Percentiles rank a stretch among this genome's conserved stretches.
phyloP scores from a whole-genome alignment of 2,329 filamentous ascomycete genomes.

The Remersonia thermophila region DNA sequence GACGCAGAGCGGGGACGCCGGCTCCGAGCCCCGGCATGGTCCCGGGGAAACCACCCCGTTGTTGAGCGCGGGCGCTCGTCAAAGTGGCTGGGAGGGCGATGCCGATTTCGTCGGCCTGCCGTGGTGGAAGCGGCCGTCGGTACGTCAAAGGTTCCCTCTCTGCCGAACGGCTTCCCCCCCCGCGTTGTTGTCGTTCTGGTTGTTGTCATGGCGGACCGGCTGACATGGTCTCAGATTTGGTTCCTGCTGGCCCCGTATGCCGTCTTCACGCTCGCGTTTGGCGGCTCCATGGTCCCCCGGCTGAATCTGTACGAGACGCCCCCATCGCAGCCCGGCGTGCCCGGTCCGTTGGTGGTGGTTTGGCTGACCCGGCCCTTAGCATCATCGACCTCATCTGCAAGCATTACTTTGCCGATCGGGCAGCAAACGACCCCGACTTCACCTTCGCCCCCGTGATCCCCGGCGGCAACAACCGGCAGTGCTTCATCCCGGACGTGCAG shows the following conservation, averaged over 20 bases:
- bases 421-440: slow-evolving; percentile 44
- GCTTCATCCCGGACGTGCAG: slow-evolving; percentile 67
- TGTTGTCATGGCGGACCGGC: not conserved
- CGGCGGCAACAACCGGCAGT: slow-evolving; percentile 64
- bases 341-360: not conserved
- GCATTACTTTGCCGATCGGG: slow-evolving; percentile 63
- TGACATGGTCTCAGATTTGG: slow-evolving; percentile 43
- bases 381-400: slow-evolving; percentile 75
- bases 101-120: slow-evolving; percentile 49
- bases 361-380: slow-evolving; percentile 22
- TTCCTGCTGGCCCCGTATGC: slow-evolving; percentile 76
- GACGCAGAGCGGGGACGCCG: no score
- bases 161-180: no score
- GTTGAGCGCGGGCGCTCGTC: no score
- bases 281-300: slow-evolving; percentile 73
- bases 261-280: slow-evolving; percentile 74
- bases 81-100: slow-evolving; percentile 33
- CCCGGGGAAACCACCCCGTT: no score
- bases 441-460: slow-evolving; percentile 52
- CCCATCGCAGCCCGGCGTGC: not conserved
- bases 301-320: slow-evolving; percentile 55
- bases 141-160: no score
- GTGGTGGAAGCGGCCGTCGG: slow-evolving; percentile 52
- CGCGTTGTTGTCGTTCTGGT: no score
- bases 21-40: no score